Percentiles rank a stretch among this genome's conserved stretches.
These are phyloP conservation scores for Coemansia sp. DNA, from an alignment of 192 early-diverging fungal genomes.

Conservation along the genomic window DNA sequence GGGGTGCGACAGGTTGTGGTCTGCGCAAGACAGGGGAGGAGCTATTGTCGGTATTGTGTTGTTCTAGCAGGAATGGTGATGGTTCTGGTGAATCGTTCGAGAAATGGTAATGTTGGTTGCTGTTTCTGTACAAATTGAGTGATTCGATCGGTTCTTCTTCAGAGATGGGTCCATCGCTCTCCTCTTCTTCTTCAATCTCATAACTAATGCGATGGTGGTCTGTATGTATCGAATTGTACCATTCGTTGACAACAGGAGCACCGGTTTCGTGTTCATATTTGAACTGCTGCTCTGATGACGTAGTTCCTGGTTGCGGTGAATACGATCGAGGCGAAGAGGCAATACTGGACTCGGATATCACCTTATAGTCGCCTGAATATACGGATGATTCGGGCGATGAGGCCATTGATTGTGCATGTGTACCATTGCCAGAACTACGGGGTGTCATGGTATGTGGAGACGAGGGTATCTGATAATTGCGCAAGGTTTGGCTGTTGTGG, in stretches of 20 bases:
- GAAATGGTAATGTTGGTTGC: neutral
- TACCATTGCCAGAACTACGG: neutral
- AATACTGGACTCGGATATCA: constrained; percentile 2
- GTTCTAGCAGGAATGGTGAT: neutral
- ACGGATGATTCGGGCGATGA: neutral
- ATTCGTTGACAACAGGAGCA: neutral
- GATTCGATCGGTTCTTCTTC: constrained; percentile 15
- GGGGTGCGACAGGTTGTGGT: constrained; percentile 37
- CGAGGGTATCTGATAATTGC: constrained; percentile 17
- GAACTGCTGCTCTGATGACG: neutral
- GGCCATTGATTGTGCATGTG: neutral
- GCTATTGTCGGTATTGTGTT: neutral
- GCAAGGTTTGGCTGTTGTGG: neutral
- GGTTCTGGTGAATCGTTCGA: neutral
- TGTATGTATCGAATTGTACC: neutral
- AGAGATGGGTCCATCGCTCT: constrained; percentile 10
- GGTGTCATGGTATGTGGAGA: constrained; percentile 42
- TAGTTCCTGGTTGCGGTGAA: neutral
- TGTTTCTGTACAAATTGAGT: neutral
- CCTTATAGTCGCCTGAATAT: neutral
- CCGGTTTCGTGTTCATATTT: neutral
- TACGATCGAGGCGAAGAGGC: neutral
- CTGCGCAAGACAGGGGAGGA: constrained; percentile 12
- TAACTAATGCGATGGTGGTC: neutral
- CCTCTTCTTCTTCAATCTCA: neutral